These are phyloP conservation scores for Aspergillus candidus DNA, from an alignment of 2,329 filamentous ascomycete genomes.

Conservation along the genomic window DNA sequence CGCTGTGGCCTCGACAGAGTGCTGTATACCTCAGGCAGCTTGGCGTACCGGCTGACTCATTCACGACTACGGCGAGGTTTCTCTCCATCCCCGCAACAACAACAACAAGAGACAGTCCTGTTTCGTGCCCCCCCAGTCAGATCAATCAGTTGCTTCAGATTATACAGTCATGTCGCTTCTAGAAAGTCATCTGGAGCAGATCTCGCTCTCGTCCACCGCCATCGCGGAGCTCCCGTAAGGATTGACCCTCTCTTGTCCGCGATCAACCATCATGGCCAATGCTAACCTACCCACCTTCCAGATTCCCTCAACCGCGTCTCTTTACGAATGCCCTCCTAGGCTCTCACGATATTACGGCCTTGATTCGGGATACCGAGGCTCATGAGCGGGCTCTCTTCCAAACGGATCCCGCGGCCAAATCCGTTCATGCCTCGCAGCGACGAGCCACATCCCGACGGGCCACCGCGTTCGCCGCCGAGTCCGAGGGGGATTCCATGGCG, in stretches of 20 bases:
- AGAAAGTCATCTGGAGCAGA: constrained; percentile 68
- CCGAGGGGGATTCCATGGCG: constrained; percentile 38
- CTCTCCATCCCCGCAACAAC: not conserved
- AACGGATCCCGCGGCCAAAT: constrained; percentile 62
- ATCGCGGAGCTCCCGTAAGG: constrained; percentile 68
- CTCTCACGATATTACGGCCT: constrained; percentile 81
- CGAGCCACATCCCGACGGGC: constrained; percentile 41
- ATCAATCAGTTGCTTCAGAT: not conserved
- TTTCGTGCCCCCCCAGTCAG: not conserved
- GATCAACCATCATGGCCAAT: not conserved
- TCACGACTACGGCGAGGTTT: not conserved
- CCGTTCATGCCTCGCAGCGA: constrained; percentile 42
- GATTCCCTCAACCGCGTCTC: constrained; percentile 84
- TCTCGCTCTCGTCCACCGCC: constrained; percentile 66
- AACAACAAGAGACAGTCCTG: not conserved
- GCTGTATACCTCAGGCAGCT: no score
- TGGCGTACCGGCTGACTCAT: no score
- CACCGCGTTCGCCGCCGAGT: constrained; percentile 43
- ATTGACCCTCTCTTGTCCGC: not conserved
- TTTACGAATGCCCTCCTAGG: constrained; percentile 91
- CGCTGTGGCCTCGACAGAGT: no score
- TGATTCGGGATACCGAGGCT: constrained; percentile 90
- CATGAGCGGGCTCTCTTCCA: constrained; percentile 96
- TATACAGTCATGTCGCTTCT: constrained; percentile 58
- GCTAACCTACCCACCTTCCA: constrained; percentile 32